Percentiles rank a stretch among this genome's conserved stretches.
phyloP scores from a whole-genome alignment of 768 basidiomycete genomes.

The Serendipita indica region DNA sequence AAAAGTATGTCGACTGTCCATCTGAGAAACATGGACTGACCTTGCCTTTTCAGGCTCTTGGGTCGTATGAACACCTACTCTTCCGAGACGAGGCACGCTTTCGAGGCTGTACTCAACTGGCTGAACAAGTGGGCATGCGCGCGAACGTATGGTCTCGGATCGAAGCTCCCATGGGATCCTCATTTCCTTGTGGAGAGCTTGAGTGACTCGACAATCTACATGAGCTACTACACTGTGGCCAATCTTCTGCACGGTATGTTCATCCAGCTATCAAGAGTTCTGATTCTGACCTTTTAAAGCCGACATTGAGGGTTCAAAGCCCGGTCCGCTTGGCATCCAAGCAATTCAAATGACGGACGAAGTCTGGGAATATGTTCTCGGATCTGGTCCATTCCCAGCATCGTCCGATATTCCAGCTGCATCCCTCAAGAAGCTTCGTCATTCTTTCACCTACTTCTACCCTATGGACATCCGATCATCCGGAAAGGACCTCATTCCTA shows the following conservation, averaged over 20 bases:
- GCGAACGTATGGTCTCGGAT: slow-evolving; percentile 91
- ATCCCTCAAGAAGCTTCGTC: slow-evolving; percentile 71
- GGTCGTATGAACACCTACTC: slow-evolving; percentile 81
- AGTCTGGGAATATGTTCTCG: slow-evolving; percentile 90
- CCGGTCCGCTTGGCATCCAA: slow-evolving; percentile 72
- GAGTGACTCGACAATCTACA: slow-evolving; percentile 96
- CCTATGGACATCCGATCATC: slow-evolving; percentile 97
- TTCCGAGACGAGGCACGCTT: slow-evolving; percentile 80
- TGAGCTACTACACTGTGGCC: slow-evolving; percentile 93
- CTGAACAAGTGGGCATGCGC: slow-evolving; percentile 98
- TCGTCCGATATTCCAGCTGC: slow-evolving; percentile 50
- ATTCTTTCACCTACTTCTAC: slow-evolving; percentile 93
- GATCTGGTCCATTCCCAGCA: slow-evolving; percentile 59
- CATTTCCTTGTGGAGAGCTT: slow-evolving; percentile 92
- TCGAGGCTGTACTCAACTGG: slow-evolving; percentile 87
- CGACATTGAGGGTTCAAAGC: slow-evolving; percentile 60
- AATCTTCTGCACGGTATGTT: slow-evolving; percentile 77
- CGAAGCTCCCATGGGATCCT: slow-evolving; percentile 91
- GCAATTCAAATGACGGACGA: slow-evolving; percentile 94
- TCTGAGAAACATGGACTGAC: slow-evolving; percentile 1
- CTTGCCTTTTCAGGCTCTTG: slow-evolving; percentile 39
- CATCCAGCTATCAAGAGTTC: not conserved
- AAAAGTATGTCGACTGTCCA: slow-evolving; percentile 40
- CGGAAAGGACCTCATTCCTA: slow-evolving; percentile 91
- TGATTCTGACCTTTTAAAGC: slow-evolving; percentile 30